Conservation (phyloP, 2,329 filamentous ascomycete genomes). For the Colletotrichum camelliae region DNA sequence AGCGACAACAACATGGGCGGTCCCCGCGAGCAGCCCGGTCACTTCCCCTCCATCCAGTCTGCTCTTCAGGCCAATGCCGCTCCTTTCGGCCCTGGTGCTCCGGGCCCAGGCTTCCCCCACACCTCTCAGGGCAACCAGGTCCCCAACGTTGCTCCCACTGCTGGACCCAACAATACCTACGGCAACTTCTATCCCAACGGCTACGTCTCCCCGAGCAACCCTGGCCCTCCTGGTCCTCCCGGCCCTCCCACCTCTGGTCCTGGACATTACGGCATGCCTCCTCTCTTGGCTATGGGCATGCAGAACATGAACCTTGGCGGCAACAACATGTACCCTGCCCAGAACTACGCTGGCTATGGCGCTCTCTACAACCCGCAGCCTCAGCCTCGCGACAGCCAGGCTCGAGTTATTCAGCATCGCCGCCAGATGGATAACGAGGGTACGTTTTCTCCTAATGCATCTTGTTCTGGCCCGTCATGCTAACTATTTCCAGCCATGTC, state of each 20-base stretch:
- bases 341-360: constrained; percentile 64
- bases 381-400: constrained; percentile 75
- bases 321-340: constrained; percentile 54
- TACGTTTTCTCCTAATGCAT: constrained; percentile 35
- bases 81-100: constrained; percentile 73
- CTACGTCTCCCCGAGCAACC: constrained; percentile 10
- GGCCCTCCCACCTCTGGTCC: neutral
- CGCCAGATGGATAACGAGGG: constrained; percentile 78
- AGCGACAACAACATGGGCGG: constrained; percentile 46
- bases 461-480: constrained; percentile 3
- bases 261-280: constrained; percentile 52
- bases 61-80: constrained; percentile 80
- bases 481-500: constrained; percentile 63
- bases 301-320: constrained; percentile 64
- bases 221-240: constrained; percentile 2
- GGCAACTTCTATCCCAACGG: constrained; percentile 14
- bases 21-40: constrained; percentile 49
- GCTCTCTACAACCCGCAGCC: constrained; percentile 54
- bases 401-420: constrained; percentile 76
- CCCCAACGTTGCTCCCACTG: neutral
- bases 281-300: constrained; percentile 72
- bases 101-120: constrained; percentile 30
- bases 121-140: constrained; percentile 29
- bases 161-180: constrained; percentile 8
- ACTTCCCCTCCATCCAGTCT: constrained; percentile 69